Conservation (phyloP, 2,329 filamentous ascomycete genomes). For the Colletotrichum orchidophilum region DNA sequence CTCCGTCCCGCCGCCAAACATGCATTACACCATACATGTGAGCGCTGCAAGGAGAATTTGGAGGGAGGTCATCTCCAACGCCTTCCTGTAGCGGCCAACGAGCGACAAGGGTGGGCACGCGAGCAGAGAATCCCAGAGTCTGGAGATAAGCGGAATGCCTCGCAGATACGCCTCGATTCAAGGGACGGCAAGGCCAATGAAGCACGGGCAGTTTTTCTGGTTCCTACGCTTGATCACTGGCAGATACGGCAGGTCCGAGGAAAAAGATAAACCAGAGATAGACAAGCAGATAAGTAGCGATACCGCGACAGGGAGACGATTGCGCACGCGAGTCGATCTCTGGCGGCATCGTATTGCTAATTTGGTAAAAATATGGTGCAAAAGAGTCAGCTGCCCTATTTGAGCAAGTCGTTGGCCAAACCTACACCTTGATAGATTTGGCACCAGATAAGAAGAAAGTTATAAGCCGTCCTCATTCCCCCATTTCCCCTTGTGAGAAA, state of each 20-base stretch:
- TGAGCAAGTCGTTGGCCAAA: constrained; percentile 20
- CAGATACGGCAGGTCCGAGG: constrained; percentile 32
- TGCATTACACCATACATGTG: constrained; percentile 12
- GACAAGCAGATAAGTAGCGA: constrained; percentile 16
- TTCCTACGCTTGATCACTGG: neutral
- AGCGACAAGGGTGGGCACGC: neutral
- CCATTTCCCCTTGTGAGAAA: neutral
- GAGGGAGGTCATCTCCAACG: neutral
- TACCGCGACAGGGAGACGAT: constrained; percentile 30
- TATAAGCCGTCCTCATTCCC: constrained; percentile 19
- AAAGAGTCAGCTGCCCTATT: constrained; percentile 32
- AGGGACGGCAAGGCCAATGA: constrained; percentile 12
- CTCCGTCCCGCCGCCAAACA: neutral
- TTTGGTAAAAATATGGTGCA: constrained; percentile 29
- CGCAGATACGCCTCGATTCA: neutral
- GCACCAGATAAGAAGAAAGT: constrained; percentile 28
- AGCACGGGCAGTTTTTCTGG: neutral
- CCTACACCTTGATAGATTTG: constrained; percentile 8
- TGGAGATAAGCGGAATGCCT: neutral
- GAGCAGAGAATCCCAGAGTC: neutral
- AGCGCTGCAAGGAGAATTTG: neutral
- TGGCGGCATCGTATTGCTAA: constrained; percentile 31
- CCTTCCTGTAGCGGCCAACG: neutral
- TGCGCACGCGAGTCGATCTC: constrained; percentile 30
- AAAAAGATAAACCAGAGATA: constrained; percentile 21